Evolutionary conservation across 495 filamentous ascomycete genomes (phyloP).

Genomic region (Usnea hakonensis): DNA sequence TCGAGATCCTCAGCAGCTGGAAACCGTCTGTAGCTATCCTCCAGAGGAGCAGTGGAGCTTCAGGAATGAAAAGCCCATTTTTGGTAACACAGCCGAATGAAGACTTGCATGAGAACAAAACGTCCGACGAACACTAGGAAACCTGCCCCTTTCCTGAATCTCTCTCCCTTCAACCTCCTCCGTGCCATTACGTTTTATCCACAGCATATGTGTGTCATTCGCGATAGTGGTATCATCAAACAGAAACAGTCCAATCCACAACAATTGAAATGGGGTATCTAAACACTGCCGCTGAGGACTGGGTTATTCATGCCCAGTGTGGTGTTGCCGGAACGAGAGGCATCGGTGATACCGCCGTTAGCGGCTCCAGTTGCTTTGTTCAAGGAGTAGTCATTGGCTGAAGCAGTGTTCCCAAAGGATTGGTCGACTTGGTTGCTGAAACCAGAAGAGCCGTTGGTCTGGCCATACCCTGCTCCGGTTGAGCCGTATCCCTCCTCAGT

Average conservation of each 20-base stretch:
- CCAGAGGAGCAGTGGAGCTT: constrained; percentile 10
- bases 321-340: constrained; percentile 26
- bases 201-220: constrained; percentile 22
- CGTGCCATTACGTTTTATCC: constrained; percentile 24
- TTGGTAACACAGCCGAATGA: constrained; percentile 3
- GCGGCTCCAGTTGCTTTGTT: constrained; percentile 19
- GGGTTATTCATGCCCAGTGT: constrained; percentile 42
- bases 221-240: constrained; percentile 37
- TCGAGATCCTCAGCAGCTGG: neutral
- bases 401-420: constrained; percentile 35
- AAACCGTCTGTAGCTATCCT: constrained; percentile 11
- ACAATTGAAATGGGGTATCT: constrained; percentile 22
- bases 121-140: constrained; percentile 8
- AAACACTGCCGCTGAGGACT: constrained; percentile 37
- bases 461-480: constrained; percentile 13
- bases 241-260: constrained; percentile 21
- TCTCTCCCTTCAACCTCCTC: constrained; percentile 14
- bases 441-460: constrained; percentile 28
- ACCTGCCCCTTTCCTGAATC: constrained; percentile 4
- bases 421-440: constrained; percentile 51
- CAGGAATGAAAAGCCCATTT: neutral
- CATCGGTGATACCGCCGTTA: constrained; percentile 23
- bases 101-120: neutral
- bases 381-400: constrained; percentile 21
- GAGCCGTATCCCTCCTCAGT: constrained; percentile 14